A percentile compares a stretch with the other conserved stretches of the same genome.
These are phyloP conservation scores for Penicillium sp. DNA, from an alignment of 2,329 filamentous ascomycete genomes.

Conservation along the genomic window DNA sequence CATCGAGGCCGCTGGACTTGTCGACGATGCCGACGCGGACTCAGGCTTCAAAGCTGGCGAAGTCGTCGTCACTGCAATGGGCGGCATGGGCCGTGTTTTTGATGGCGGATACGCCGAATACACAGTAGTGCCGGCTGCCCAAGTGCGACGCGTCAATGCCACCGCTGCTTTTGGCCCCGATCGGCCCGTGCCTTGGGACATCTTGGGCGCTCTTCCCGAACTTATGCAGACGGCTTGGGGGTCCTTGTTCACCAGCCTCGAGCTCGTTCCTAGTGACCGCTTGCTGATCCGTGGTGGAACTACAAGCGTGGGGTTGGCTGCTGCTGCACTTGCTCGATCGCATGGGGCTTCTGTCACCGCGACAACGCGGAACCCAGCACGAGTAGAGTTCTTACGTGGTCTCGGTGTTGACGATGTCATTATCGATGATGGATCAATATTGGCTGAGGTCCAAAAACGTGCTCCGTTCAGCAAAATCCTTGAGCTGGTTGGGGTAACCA, in stretches of 20 bases:
- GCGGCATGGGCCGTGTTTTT: background rate
- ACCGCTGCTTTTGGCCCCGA: background rate
- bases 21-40: background rate
- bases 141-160: background rate
- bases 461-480: background rate
- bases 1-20: background rate
- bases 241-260: background rate
- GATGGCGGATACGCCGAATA: background rate
- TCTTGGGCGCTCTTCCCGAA: background rate
- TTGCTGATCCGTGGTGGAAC: background rate
- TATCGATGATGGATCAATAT: background rate
- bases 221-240: background rate
- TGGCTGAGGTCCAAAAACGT: background rate
- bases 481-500: background rate
- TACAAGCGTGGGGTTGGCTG: background rate
- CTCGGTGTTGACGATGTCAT: background rate
- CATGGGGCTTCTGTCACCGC: background rate
- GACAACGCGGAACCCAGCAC: background rate
- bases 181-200: background rate
- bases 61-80: conserved; percentile 1
- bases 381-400: background rate
- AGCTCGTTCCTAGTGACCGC: background rate
- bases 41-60: background rate
- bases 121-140: background rate
- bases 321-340: background rate